Percentiles rank a stretch among this genome's conserved stretches.
Conservation (phyloP, 2,329 filamentous ascomycete species). For the Aspergillus aculeatus region DNA sequence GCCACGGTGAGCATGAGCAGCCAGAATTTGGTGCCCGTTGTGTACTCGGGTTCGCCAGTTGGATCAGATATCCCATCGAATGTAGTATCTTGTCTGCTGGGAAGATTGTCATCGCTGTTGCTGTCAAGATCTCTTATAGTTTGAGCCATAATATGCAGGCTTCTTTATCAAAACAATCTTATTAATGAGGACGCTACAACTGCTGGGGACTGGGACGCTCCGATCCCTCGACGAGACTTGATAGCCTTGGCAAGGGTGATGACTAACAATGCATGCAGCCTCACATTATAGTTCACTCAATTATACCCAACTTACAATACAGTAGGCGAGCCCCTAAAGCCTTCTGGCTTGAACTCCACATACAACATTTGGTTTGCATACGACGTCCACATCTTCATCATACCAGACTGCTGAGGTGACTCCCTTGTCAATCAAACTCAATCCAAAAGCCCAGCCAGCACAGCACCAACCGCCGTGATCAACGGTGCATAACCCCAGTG, state of each 20-base stretch:
- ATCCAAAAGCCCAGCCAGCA: conserved; percentile 18
- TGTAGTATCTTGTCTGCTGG: not conserved
- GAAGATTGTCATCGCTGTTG: not conserved
- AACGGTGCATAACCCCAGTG: conserved; percentile 53
- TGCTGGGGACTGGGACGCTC: no score
- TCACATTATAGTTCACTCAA: no score
- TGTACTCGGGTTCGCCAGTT: conserved; percentile 4
- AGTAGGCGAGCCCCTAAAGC: no score
- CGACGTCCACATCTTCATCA: no score
- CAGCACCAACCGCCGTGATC: conserved; percentile 34
- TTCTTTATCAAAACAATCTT: no score
- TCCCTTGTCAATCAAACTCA: not conserved
- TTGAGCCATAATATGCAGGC: not conserved
- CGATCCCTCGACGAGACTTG: not conserved
- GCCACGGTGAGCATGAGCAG: conserved; percentile 23
- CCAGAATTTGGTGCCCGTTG: conserved; percentile 19
- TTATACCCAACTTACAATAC: no score
- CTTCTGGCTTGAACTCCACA: no score
- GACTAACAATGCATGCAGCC: not conserved
- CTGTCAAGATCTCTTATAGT: not conserved
- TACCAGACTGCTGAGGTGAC: not conserved
- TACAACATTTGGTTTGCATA: no score
- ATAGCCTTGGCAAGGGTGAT: not conserved
- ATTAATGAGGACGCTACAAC: no score
- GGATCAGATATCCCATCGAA: not conserved